Conservation (phyloP, 208 protist species). For the Kentomonas sorsogonicus region DNA sequence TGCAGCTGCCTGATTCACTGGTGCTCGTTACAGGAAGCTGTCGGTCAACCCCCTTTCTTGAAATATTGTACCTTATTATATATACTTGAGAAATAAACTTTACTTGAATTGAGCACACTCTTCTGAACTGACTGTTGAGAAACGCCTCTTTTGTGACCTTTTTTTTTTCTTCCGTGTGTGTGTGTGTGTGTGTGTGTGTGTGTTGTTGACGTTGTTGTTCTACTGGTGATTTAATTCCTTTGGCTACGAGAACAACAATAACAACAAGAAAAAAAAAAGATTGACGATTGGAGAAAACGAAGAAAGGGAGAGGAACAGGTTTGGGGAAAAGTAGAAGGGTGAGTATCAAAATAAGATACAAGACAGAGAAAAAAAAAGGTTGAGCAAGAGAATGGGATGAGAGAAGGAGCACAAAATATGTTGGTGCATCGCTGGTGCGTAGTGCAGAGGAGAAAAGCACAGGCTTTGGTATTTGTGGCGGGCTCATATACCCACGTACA, state of each 20-base stretch:
- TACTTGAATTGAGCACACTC: too few species aligned
- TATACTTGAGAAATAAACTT: too few species aligned
- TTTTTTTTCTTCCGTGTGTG: background rate
- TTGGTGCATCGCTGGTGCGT: too few species aligned
- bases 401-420: slow-evolving; percentile 7
- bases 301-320: background rate
- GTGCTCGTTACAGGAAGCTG: too few species aligned
- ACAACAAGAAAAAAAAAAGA: background rate
- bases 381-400: background rate
- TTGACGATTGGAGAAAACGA: background rate
- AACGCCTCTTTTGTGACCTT: too few species aligned
- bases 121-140: too few species aligned
- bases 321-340: background rate
- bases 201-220: background rate
- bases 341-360: background rate
- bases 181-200: background rate
- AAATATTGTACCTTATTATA: too few species aligned
- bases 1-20: too few species aligned
- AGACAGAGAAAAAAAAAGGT: slow-evolving; percentile 4
- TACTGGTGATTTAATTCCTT: background rate
- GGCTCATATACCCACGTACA: too few species aligned
- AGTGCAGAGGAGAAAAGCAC: too few species aligned
- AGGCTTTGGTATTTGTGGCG: too few species aligned
- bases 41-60: too few species aligned
- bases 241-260: background rate